These are phyloP conservation scores for Cylindrotheca fusiformis DNA, from an alignment of 108 stramenopile genomes.

Conservation along the genomic window DNA sequence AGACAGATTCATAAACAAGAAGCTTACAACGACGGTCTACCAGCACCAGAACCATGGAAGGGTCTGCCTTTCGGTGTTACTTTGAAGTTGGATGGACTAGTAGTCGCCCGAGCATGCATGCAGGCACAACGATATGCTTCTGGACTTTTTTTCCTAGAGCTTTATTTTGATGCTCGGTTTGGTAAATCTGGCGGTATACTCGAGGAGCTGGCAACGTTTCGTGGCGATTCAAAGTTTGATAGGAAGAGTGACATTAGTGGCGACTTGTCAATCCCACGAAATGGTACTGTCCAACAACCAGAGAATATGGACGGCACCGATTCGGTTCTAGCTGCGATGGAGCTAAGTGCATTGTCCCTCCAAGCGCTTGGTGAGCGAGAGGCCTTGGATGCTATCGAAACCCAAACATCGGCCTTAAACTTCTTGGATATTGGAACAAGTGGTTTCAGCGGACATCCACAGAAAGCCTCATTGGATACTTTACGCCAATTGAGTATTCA, in stretches of 20 bases:
- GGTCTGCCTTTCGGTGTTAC: slow-evolving; percentile 72
- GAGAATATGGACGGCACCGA: slow-evolving; percentile 22
- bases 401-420: slow-evolving; percentile 43
- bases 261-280: background rate
- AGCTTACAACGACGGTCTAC: slow-evolving; percentile 23
- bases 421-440: slow-evolving; percentile 30
- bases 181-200: slow-evolving; percentile 17
- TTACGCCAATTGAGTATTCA: slow-evolving; percentile 12
- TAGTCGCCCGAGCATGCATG: slow-evolving; percentile 62
- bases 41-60: slow-evolving; percentile 36
- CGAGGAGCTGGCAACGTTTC: slow-evolving; percentile 13
- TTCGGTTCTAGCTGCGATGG: slow-evolving; percentile 37
- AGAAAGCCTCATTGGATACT: too few relatives aligned
- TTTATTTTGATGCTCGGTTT: slow-evolving; percentile 35
- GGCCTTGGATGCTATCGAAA: slow-evolving; percentile 46
- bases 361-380: slow-evolving; percentile 46
- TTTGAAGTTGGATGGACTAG: slow-evolving; percentile 55
- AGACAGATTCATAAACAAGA: slow-evolving; percentile 4
- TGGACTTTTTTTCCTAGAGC: slow-evolving; percentile 62
- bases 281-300: background rate
- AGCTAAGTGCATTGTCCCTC: slow-evolving; percentile 41
- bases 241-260: slow-evolving; percentile 7
- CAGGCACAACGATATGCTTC: slow-evolving; percentile 49
- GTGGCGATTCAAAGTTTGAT: slow-evolving; percentile 29
- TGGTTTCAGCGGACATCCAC: background rate